A percentile compares a stretch with the other conserved stretches of the same genome.
phyloP scores from a whole-genome alignment of 2,329 filamentous ascomycete genomes.

The Dissoconium aciculare region DNA sequence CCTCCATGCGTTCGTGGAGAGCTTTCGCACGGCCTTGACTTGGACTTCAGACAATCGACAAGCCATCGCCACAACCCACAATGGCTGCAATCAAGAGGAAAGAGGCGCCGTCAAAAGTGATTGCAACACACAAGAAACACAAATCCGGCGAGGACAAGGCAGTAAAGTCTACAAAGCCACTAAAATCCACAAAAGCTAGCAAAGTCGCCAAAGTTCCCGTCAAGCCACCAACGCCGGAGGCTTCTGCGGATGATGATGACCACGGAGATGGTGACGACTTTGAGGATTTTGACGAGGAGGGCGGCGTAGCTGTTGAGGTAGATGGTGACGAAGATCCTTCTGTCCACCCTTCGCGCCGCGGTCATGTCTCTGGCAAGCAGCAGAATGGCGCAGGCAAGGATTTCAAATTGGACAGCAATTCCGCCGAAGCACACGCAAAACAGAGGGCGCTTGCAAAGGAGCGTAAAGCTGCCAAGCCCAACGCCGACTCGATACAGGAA shows the following conservation, averaged over 20 bases:
- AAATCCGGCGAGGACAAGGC: slow-evolving; percentile 25
- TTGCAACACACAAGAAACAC: slow-evolving; percentile 22
- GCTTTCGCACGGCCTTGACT: no score
- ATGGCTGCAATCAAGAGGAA: slow-evolving; percentile 29
- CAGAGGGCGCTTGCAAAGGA: slow-evolving; percentile 80
- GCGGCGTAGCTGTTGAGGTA: slow-evolving; percentile 5
- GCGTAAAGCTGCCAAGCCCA: slow-evolving; percentile 81
- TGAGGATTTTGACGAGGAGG: slow-evolving; percentile 8
- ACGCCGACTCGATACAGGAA: slow-evolving; percentile 74
- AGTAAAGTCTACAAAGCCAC: slow-evolving; percentile 3
- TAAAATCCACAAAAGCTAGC: slow-evolving; percentile 1
- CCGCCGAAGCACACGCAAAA: slow-evolving; percentile 77
- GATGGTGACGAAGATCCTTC: slow-evolving; percentile 1
- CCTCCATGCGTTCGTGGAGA: no score
- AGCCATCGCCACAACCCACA: no score
- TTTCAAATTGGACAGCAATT: slow-evolving; percentile 37
- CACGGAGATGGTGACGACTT: slow-evolving; percentile 17
- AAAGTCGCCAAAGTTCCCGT: slow-evolving; percentile 7
- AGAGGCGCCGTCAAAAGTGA: slow-evolving; percentile 19
- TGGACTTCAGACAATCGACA: no score
- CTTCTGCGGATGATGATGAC: slow-evolving; percentile 17
- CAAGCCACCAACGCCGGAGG: slow-evolving; percentile 13
- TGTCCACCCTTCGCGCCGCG: slow-evolving; percentile 4
- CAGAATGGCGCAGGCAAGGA: slow-evolving; percentile 17
- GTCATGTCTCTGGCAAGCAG: slow-evolving; percentile 8